Percentiles rank a stretch among this genome's conserved stretches.
Evolutionary conservation across 2,329 filamentous ascomycete genomes (phyloP).

Genomic region (Exophiala mesophila): DNA sequence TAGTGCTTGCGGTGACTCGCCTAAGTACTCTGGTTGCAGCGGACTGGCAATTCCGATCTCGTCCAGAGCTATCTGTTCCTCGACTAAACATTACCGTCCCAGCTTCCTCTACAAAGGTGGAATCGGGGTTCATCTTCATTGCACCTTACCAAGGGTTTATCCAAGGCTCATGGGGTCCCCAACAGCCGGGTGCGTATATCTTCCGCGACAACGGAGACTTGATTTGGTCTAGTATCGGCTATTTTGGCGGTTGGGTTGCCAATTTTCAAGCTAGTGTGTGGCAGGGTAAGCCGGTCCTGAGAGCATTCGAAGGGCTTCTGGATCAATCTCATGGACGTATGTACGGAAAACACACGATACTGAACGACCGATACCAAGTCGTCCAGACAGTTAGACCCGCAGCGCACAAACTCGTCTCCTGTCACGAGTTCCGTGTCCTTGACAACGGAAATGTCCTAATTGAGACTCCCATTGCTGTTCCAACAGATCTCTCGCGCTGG

Average conservation of each 20-base stretch:
- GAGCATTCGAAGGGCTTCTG: slow-evolving; percentile 51
- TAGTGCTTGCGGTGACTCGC: neutral
- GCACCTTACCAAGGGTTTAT: slow-evolving; percentile 34
- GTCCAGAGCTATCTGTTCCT: neutral
- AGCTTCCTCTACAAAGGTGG: slow-evolving; percentile 30
- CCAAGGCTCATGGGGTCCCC: slow-evolving; percentile 37
- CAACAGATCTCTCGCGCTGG: neutral
- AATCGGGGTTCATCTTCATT: slow-evolving; percentile 37
- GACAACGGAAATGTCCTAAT: neutral
- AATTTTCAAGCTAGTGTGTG: slow-evolving; percentile 51
- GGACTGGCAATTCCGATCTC: neutral
- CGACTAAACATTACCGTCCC: slow-evolving; percentile 34
- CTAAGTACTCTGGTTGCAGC: neutral
- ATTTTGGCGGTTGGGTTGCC: slow-evolving; percentile 49
- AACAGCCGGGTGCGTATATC: slow-evolving; percentile 53
- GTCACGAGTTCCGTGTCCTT: neutral
- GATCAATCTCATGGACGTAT: slow-evolving; percentile 44
- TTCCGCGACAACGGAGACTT: slow-evolving; percentile 52
- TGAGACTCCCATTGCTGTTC: neutral
- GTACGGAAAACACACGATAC: neutral
- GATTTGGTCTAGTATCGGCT: slow-evolving; percentile 53
- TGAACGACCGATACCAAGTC: neutral
- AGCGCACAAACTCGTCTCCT: neutral
- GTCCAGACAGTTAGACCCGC: neutral
- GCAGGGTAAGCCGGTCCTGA: slow-evolving; percentile 50